A percentile compares a stretch with the other conserved stretches of the same genome.
Conservation (phyloP, 495 filamentous ascomycete species). For the Xylaria grammica region DNA sequence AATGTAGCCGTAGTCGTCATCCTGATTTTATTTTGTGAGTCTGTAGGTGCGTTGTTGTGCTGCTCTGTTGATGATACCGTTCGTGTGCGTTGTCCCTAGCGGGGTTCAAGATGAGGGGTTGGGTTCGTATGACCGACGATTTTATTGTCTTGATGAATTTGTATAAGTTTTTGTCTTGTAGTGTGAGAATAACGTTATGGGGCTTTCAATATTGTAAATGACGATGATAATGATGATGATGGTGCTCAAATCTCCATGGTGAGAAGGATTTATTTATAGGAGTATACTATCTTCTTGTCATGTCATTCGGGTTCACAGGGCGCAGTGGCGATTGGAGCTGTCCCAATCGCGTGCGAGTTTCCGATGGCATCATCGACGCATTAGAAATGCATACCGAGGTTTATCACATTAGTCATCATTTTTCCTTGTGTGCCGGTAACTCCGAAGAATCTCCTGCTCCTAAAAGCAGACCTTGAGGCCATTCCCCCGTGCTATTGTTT, state of each 20-base stretch:
- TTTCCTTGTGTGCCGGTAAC: not conserved
- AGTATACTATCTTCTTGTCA: not conserved
- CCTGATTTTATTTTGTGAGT: not conserved
- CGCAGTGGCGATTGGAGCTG: not conserved
- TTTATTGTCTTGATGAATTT: not conserved
- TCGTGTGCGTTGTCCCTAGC: too few species aligned
- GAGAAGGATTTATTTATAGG: not conserved
- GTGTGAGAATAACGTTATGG: too few species aligned
- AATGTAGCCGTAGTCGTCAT: conserved; percentile 37
- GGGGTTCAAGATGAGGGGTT: conserved; percentile 18
- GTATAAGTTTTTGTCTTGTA: not conserved
- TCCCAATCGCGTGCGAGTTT: not conserved
- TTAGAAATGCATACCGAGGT: conserved; percentile 7
- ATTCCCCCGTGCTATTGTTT: conserved; percentile 2
- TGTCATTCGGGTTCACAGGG: not conserved
- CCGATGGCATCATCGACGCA: conserved; percentile 11
- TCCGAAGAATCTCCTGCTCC: not conserved
- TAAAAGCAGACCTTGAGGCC: not conserved
- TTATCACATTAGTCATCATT: conserved; percentile 8
- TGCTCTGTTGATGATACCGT: not conserved
- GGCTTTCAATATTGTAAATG: not conserved
- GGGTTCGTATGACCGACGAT: not conserved
- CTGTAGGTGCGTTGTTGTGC: not conserved
- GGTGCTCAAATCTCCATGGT: not conserved
- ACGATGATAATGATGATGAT: not conserved